Evolutionary conservation across 352 stramenopile species (phyloP), one percentile per base, ranked within the genome.

Genomic region (Phytophthora colocasiae): DNA sequence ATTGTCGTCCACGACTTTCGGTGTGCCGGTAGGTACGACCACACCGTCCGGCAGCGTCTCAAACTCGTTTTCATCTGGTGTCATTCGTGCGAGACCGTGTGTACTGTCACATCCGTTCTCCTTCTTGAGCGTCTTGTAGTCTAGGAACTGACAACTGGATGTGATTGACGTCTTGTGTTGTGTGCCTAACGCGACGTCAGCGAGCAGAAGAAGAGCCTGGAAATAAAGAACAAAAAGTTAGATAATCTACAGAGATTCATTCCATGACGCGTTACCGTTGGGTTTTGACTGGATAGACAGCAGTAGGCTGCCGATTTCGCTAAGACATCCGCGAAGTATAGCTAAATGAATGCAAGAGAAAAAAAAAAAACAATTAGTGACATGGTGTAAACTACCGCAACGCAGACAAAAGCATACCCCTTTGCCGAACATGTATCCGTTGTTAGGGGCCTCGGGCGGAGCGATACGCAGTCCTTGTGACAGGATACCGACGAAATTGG

Each of bases 371-470:
- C 8, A 36, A 36, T 36, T 36, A 36, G 31, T 10, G 31, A 36
- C 9, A 11, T 14, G 4, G 31, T 36, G 31, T 36, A 36, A 36
- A 36, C 3, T 36, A 14, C 3, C 12, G 31, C 31, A 36, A 36
- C 31, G 9, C 8, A 36, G 9, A 54, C 29, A 17, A 15, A 22
- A 31, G 10, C 71, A 15, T 72, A 85, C 73, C 36, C 87, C 87
- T 69, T 90, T 92, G 43, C 85, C 87, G 47, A 91, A 93, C 34
- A 72, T 72, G 60, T 88, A 91, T 36, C 85, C 87, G n/a, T 80
- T 85, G n/a, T 63, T 63, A 0, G 81, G 83, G 8, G 80, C 83
- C 52, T 92, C 84, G 2, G 83, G 79, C 3, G 87, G 85, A 32
- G 87, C 83, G 36, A 94, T 82, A 3, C 82, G 82, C 7, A 95